These are phyloP conservation scores for Neofusicoccum parvum DNA, from an alignment of 2,329 filamentous ascomycete species.

Conservation along the genomic window DNA sequence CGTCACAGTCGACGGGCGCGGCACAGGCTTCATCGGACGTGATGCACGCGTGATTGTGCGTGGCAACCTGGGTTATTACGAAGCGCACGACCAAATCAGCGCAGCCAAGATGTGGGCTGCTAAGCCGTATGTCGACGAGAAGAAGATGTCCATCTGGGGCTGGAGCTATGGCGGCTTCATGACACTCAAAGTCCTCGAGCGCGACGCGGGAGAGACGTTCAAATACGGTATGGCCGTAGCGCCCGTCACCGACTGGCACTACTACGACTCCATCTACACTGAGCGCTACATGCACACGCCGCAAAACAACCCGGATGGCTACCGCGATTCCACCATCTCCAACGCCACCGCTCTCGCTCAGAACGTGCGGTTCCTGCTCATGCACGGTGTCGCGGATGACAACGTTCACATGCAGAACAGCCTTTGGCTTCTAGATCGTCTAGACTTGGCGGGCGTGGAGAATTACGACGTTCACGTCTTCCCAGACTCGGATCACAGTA, in stretches of 20 bases:
- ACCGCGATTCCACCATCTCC: slow-evolving; percentile 71
- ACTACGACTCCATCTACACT: slow-evolving; percentile 92
- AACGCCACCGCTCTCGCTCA: slow-evolving; percentile 72
- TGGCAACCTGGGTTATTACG: slow-evolving; percentile 80
- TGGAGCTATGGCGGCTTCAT: slow-evolving; percentile 98
- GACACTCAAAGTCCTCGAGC: slow-evolving; percentile 91
- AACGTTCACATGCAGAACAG: slow-evolving; percentile 98
- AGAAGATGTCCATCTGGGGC: slow-evolving; percentile 91
- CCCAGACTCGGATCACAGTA: slow-evolving; percentile 92
- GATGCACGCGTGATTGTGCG: slow-evolving; percentile 79
- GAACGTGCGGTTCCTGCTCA: slow-evolving; percentile 87
- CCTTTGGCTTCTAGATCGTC: slow-evolving; percentile 79
- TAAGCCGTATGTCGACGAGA: slow-evolving; percentile 80
- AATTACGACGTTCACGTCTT: slow-evolving; percentile 98
- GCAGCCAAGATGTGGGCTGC: slow-evolving; percentile 81
- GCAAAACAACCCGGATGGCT: slow-evolving; percentile 76
- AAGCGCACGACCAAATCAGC: slow-evolving; percentile 88
- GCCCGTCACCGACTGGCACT: slow-evolving; percentile 97
- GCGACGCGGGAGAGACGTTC: slow-evolving; percentile 86
- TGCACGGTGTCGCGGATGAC: slow-evolving; percentile 96
- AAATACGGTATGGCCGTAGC: slow-evolving; percentile 97
- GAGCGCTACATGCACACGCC: slow-evolving; percentile 98
- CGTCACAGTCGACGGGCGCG: slow-evolving; percentile 89
- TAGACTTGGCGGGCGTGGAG: slow-evolving; percentile 78
- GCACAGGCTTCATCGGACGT: slow-evolving; percentile 88